phyloP scores from a whole-genome alignment of 805 yeast species.

The Wickerhamiella alocasiicola region DNA sequence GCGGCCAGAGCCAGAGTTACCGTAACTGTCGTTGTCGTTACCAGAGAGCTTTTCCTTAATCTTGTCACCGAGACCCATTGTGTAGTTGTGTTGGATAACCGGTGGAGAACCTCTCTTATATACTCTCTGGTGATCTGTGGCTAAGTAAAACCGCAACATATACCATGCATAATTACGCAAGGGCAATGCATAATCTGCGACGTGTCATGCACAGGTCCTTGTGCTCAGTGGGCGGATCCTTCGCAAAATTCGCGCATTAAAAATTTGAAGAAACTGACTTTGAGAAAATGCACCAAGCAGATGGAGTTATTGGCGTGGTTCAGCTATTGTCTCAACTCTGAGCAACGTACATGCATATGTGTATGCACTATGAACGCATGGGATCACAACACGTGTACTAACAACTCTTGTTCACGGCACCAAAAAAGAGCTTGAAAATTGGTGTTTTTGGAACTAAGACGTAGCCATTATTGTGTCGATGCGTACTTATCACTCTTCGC shows the following conservation, averaged over 20 bases:
- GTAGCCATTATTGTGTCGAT: no score
- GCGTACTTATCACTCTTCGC: no score
- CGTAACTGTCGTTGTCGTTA: slow-evolving; percentile 7
- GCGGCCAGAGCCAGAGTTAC: not conserved
- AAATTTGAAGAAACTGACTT: no score
- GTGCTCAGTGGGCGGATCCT: no score
- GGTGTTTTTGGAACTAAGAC: no score
- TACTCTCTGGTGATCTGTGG: not conserved
- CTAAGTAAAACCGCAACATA: no score
- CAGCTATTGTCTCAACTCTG: no score
- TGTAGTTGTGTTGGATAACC: not conserved
- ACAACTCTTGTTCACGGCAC: not conserved
- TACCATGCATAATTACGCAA: slow-evolving; percentile 5
- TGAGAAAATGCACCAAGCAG: no score
- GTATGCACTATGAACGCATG: slow-evolving; percentile 1
- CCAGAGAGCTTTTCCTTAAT: slow-evolving; percentile 8
- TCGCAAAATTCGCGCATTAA: no score
- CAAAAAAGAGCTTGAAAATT: not conserved
- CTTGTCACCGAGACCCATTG: slow-evolving; percentile 11
- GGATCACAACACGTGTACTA: slow-evolving; percentile 5
- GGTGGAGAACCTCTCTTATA: not conserved
- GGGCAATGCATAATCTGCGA: no score
- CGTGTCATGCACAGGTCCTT: no score
- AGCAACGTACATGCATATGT: slow-evolving; percentile 5
- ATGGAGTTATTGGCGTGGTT: no score